Conservation (phyloP, 2,329 filamentous ascomycete species). For the Scolecobasidium constrictum region DNA sequence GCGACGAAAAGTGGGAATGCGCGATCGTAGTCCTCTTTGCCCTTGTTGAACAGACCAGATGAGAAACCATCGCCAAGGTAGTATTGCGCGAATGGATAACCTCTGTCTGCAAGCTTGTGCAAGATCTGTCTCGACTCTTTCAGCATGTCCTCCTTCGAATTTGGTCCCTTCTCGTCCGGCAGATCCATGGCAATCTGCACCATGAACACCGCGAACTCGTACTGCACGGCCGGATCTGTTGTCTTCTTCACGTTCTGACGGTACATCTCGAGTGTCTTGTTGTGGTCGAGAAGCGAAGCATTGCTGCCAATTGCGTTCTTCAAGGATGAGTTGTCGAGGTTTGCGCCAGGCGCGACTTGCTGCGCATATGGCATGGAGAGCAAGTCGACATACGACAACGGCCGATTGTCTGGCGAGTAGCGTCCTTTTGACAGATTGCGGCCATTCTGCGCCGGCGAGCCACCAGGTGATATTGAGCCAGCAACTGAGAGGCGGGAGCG, state of each 20-base stretch:
- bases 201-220: slow-evolving; percentile 93
- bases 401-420: slow-evolving; percentile 46
- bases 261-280: slow-evolving; percentile 97
- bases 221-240: slow-evolving; percentile 78
- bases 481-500: slow-evolving; percentile 31
- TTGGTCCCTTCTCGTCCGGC: slow-evolving; percentile 16
- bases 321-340: slow-evolving; percentile 71
- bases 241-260: slow-evolving; percentile 95
- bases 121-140: slow-evolving; percentile 84
- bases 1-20: slow-evolving; percentile 89
- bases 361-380: slow-evolving; percentile 66
- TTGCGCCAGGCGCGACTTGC: slow-evolving; percentile 51
- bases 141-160: slow-evolving; percentile 51
- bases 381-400: slow-evolving; percentile 50
- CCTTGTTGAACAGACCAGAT: slow-evolving; percentile 90
- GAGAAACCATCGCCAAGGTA: slow-evolving; percentile 92
- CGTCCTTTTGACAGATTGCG: slow-evolving; percentile 41
- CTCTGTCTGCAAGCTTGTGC: slow-evolving; percentile 72
- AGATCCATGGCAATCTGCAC: slow-evolving; percentile 68
- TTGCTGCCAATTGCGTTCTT: slow-evolving; percentile 74
- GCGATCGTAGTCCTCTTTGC: slow-evolving; percentile 80
- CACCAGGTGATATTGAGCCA: slow-evolving; percentile 25
- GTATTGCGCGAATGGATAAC: slow-evolving; percentile 96
- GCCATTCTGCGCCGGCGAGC: slow-evolving; percentile 30
- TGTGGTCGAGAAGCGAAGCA: slow-evolving; percentile 79